Evolutionary conservation across 225 moss, liverwort and hornwort species (phyloP).

Genomic region (Takakia lepidozioides): DNA sequence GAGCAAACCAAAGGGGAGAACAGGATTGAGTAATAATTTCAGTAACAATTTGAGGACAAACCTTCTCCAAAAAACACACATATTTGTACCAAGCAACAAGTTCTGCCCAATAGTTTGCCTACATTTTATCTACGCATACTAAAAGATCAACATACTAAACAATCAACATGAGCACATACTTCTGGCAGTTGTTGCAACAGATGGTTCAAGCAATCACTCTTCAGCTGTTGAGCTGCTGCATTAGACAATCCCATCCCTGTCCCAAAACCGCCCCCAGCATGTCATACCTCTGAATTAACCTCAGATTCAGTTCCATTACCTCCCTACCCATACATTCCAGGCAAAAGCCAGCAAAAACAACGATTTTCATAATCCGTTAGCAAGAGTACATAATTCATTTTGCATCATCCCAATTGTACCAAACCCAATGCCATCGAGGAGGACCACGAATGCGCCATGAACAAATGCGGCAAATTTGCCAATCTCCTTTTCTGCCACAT

Average conservation of each 20-base stretch:
- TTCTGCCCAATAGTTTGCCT: no score
- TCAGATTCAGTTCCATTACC: no score
- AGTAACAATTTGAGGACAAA: no score
- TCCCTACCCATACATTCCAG: no score
- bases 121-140: no score
- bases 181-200: conserved; percentile 60
- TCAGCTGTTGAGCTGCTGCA: conserved; percentile 44
- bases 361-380: background rate
- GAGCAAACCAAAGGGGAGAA: no score
- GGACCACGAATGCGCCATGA: conserved; percentile 91
- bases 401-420: conserved; percentile 20
- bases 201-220: conserved; percentile 54
- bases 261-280: no score
- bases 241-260: conserved; percentile 71
- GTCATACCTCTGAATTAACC: no score
- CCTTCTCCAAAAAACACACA: no score
- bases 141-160: background rate
- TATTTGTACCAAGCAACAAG: no score
- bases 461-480: conserved; percentile 57
- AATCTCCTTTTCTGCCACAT: conserved; percentile 55
- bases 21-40: no score
- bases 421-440: conserved; percentile 86
- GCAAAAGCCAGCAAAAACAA: no score
- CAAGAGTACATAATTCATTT: background rate
- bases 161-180: conserved; percentile 7